phyloP scores from a whole-genome alignment of 2,329 filamentous ascomycete genomes.

The Claviceps lovelessii region DNA sequence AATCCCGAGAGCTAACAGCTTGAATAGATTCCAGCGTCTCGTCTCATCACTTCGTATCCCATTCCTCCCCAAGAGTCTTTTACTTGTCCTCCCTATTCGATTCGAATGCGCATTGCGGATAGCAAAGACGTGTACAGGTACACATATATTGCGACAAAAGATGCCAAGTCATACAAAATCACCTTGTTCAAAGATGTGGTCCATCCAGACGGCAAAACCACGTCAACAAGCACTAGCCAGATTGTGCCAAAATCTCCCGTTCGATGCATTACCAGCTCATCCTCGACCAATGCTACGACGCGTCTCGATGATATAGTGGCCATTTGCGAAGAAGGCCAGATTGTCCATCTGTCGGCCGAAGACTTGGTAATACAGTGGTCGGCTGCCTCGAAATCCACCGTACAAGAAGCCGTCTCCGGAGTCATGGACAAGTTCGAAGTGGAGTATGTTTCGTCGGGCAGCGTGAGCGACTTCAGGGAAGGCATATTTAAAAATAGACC shows the following conservation, averaged over 20 bases:
- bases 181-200: conserved; percentile 46
- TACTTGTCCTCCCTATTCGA: conserved; percentile 45
- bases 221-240: conserved; percentile 33
- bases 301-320: conserved; percentile 31
- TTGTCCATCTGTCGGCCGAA: conserved; percentile 47
- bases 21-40: conserved; percentile 41
- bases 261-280: conserved; percentile 21
- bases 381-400: conserved; percentile 18
- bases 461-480: conserved; percentile 33
- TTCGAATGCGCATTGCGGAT: conserved; percentile 35
- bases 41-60: conserved; percentile 51
- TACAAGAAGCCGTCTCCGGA: conserved; percentile 21
- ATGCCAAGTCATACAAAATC: conserved; percentile 34
- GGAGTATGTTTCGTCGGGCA: conserved; percentile 33
- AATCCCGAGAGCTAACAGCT: conserved; percentile 5
- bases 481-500: conserved; percentile 41
- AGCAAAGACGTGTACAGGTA: conserved; percentile 38
- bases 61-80: conserved; percentile 51
- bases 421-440: conserved; percentile 27
- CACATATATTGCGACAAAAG: conserved; percentile 45
- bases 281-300: conserved; percentile 12
- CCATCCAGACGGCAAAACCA: conserved; percentile 35
- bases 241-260: conserved; percentile 25
- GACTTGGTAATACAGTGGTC: conserved; percentile 21
- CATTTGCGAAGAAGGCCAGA: conserved; percentile 45